Base-by-base conservation (phyloP, 768 basidiomycete species). In the Crepidotus variabilis region DNA sequence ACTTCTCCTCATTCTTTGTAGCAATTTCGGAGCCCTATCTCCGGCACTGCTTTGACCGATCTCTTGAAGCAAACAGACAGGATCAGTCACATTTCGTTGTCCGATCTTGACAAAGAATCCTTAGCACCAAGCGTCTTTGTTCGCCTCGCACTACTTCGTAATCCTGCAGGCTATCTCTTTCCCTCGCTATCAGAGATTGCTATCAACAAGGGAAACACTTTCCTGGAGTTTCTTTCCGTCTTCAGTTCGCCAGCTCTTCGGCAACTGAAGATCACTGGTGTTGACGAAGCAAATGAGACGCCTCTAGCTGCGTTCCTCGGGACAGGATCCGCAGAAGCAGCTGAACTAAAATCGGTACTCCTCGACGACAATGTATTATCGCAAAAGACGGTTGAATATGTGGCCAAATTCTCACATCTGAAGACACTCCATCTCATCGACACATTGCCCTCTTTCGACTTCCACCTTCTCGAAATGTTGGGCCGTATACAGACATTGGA, bases 341-440 rank as follows among this genome's bases (percentile, higher is more conserved):
- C 39, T 14, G 14, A 43, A 11, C 18, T 43, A 11, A 43, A 3
- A 16, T 43, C 39, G 3, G 18, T 43, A 11, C 18, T 20, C 18
- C 39, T 43, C 5, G 18, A 43, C 11, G 3, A 20, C 39, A 43
- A 16, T 43, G 5, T 5, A 20, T 11, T 43, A 3, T 43, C 39
- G 39, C 14, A 14, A 20, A 16, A 43, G 13, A 16, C 39, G 5
- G 5, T 43, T 20, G 13, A 43, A 20, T 5, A 43, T 5, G 5
- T 43, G 39, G 39, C 39, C 18, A 49, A 16, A 13, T 61, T 58
- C 49, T 16, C 22, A 6, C 32, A 58, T 13, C 47, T 61, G 5
- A 28, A 36, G 6, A 22, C 55, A 7, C 55, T 61, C 45, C 45
- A 57, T 34, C 14, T 58, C 22, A 51, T 47, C 4, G 33, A 54